Conservation (phyloP, 2,329 filamentous ascomycete genomes). For the Talaromyces rugulosus region DNA sequence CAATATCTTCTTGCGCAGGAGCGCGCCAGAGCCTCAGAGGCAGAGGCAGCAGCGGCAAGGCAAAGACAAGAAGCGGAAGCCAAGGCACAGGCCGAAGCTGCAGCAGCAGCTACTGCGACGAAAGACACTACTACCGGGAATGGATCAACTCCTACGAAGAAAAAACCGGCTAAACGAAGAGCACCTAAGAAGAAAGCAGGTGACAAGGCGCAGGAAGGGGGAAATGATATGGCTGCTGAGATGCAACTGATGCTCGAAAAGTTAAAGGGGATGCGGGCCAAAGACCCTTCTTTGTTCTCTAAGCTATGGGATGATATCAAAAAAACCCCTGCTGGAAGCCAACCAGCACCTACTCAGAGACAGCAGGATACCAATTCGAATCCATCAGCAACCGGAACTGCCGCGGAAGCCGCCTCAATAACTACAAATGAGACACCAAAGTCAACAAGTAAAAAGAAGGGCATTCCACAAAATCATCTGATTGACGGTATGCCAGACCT, state of each 20-base stretch:
- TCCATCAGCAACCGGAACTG: neutral
- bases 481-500: conserved; percentile 8
- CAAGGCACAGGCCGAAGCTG: conserved; percentile 3
- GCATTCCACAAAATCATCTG: neutral
- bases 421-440: neutral
- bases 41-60: conserved; percentile 2
- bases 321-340: conserved; percentile 3
- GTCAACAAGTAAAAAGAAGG: neutral
- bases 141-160: neutral
- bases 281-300: conserved; percentile 52
- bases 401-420: neutral
- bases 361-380: neutral
- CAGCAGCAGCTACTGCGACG: conserved; percentile 1
- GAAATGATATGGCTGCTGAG: conserved; percentile 44
- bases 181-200: conserved; percentile 1
- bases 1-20: conserved; percentile 12
- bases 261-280: conserved; percentile 53
- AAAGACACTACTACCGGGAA: neutral
- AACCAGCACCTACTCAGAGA: neutral
- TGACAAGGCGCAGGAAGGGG: conserved; percentile 1
- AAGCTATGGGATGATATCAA: conserved; percentile 32
- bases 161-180: conserved; percentile 2
- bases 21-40: conserved; percentile 10
- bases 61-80: conserved; percentile 5
- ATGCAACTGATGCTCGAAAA: conserved; percentile 54